Evolutionary conservation across 805 yeast genomes (phyloP), one percentile per base, ranked within the genome.

Genomic region (Saccharomyces kudriavzevii): DNA sequence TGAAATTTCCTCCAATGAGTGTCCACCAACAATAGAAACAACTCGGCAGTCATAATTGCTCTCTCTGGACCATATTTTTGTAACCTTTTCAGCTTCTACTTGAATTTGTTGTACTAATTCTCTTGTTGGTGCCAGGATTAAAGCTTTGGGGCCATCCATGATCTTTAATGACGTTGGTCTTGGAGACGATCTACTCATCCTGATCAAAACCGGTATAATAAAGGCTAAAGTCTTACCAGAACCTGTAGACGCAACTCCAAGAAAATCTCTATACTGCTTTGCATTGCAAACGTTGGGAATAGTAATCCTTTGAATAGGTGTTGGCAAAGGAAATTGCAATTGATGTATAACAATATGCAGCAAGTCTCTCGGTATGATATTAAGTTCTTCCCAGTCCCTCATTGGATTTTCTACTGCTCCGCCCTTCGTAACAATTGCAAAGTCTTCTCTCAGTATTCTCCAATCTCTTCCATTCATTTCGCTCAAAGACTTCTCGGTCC

Each of bases 161-260:
- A 59, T 57, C 54, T 74, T 76, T 35, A 80, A 75, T 14, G 64
- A 56, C n/a, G 72, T 77, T 53, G 77, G 79, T 26, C 80, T 60
- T 20, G 73, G 64, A 0, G 82, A 81, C 45, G 72, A 68, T 63
- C 68, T 78, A 70, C 70, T 57, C 14, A 85, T 72, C 58, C 81
- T 82, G 1, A 81, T 66, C 9, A 87, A 64, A 50, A 89, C 69
- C 0, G 99, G 98, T 1, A 92, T 68, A 10, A 87, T 66, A 68
- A 84, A 92, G 1, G 95, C 85, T 11, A 91, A 73, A 0, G 99
- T 92, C 66, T 94, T 92, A 61, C 99, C 99, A 1, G 96, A 87
- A 11, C 99, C 99, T 0, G 99, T 92, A 60, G 90, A 90, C 0
- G 98, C 97, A n/a, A 91, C 79, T 13, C 96, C 98, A 22, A 91